Conservation (phyloP, 1,284 basidiomycete genomes). For the Porodaedalea pini region DNA sequence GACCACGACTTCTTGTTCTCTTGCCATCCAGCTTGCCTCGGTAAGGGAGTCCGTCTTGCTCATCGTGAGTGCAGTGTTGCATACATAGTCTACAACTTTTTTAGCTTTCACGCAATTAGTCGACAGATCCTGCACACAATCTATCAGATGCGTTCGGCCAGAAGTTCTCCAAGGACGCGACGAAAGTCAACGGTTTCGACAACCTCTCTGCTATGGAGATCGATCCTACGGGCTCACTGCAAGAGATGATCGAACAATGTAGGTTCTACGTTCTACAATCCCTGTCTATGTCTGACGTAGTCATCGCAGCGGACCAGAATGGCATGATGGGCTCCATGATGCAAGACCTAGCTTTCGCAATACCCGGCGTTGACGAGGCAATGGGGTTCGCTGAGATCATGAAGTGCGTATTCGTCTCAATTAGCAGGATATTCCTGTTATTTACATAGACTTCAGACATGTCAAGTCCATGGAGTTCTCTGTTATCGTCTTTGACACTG, state of each 20-base stretch:
- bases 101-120: constrained; percentile 46
- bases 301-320: constrained; percentile 71
- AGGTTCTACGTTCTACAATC: constrained; percentile 28
- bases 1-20: constrained; percentile 92
- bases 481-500: constrained; percentile 98
- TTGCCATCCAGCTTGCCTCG: constrained; percentile 90
- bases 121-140: constrained; percentile 98
- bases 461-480: constrained; percentile 99
- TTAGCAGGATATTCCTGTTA: constrained; percentile 1
- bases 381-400: constrained; percentile 99
- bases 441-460: too few species aligned
- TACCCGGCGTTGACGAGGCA: constrained; percentile 98
- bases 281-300: not conserved
- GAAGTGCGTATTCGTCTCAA: constrained; percentile 70
- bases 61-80: constrained; percentile 60
- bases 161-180: constrained; percentile 99
- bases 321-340: constrained; percentile 99
- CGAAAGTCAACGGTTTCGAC: constrained; percentile 97
- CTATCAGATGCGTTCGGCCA: constrained; percentile 98
- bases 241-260: constrained; percentile 99
- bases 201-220: constrained; percentile 99
- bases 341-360: constrained; percentile 98
- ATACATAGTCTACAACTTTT: constrained; percentile 4
- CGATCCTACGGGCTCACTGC: constrained; percentile 93
- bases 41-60: constrained; percentile 88